A percentile compares a stretch with the other conserved stretches of the same genome.
phyloP scores from a whole-genome alignment of 139 green algal genomes.

The Spirogloea muscicola region DNA sequence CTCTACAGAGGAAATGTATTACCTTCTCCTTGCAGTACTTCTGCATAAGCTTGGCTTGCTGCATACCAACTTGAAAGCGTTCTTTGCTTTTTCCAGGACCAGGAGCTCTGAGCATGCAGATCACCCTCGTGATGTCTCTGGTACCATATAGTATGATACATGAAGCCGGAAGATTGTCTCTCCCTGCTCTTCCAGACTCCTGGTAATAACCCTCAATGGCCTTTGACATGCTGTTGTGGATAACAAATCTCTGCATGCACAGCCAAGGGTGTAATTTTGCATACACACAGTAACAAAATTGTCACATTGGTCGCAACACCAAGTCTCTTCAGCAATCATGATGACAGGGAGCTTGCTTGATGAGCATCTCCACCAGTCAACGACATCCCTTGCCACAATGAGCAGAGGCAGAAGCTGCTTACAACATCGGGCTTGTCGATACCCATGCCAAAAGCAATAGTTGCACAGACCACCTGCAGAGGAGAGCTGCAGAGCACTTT shows the following conservation, averaged over 20 bases:
- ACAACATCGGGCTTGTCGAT: slow-evolving; percentile 53
- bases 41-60: slow-evolving; percentile 30
- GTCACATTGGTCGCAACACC: too few relatives aligned
- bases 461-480: slow-evolving; percentile 72
- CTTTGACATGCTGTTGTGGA: slow-evolving; percentile 58
- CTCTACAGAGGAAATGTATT: too few relatives aligned
- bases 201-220: slow-evolving; percentile 58
- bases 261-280: too few relatives aligned
- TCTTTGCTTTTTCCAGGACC: neutral
- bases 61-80: slow-evolving; percentile 21
- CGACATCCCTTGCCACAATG: neutral
- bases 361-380: neutral
- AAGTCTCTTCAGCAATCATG: too few relatives aligned
- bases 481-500: too few relatives aligned
- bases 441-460: slow-evolving; percentile 81
- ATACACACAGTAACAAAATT: too few relatives aligned
- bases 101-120: slow-evolving; percentile 38
- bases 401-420: slow-evolving; percentile 1
- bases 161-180: slow-evolving; percentile 59
- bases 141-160: slow-evolving; percentile 50
- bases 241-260: slow-evolving; percentile 56
- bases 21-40: slow-evolving; percentile 34
- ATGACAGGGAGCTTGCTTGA: too few relatives aligned
- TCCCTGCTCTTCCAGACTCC: slow-evolving; percentile 68
- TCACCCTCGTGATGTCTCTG: slow-evolving; percentile 31